Conservation (phyloP, 192 early-diverging fungal species). For the Diversispora eburnea region DNA sequence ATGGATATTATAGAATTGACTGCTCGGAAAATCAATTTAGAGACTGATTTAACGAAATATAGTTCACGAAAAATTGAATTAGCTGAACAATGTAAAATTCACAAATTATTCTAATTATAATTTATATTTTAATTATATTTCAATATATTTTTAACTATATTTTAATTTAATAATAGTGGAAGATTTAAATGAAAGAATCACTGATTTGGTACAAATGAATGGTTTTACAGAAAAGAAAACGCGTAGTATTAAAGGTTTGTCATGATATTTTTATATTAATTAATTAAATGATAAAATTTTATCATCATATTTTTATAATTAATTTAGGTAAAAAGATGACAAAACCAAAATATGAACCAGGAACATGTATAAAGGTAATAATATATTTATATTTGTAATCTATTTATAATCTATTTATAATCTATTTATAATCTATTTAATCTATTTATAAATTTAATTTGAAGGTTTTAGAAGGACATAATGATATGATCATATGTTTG, state of each 20-base stretch:
- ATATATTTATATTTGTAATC: background rate
- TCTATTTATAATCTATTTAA: background rate
- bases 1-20: conserved; percentile 46
- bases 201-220: conserved; percentile 36
- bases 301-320: background rate
- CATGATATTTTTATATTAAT: background rate
- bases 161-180: conserved; percentile 35
- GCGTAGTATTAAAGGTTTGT: conserved; percentile 11
- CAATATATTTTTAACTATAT: background rate
- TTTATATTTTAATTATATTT: background rate
- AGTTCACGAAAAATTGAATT: conserved; percentile 44
- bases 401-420: background rate
- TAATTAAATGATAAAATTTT: background rate
- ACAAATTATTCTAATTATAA: background rate
- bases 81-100: conserved; percentile 37
- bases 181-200: conserved; percentile 43
- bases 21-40: conserved; percentile 39
- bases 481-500: conserved; percentile 54
- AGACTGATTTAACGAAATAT: conserved; percentile 42
- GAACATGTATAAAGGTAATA: conserved; percentile 41
- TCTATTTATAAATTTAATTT: background rate
- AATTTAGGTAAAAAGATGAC: background rate
- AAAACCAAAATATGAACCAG: conserved; percentile 28
- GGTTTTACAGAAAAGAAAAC: conserved; percentile 14
- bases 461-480: conserved; percentile 57